Evolutionary conservation across 1,284 basidiomycete genomes (phyloP).

Genomic region (Rhodotorula sp.): DNA sequence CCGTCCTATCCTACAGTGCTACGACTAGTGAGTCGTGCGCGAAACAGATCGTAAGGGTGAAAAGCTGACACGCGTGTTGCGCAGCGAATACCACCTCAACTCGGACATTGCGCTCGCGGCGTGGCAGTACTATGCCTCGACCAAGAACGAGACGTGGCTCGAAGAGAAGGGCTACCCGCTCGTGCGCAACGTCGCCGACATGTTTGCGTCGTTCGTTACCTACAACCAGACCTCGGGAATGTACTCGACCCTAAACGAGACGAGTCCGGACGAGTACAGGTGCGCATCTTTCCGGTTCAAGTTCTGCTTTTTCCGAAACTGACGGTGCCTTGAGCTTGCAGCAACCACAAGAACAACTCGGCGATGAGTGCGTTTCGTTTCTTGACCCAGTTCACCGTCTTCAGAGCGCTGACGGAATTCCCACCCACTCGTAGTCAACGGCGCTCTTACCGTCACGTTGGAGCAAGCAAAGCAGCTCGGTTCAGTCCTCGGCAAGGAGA

Average conservation of each 20-base stretch:
- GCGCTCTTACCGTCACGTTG: constrained; percentile 38
- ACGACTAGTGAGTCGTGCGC: neutral
- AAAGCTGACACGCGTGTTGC: neutral
- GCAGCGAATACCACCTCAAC: constrained; percentile 44
- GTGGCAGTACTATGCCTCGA: constrained; percentile 42
- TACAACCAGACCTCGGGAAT: constrained; percentile 26
- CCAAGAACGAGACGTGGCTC: constrained; percentile 42
- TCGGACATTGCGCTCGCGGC: constrained; percentile 42
- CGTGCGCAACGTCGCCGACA: constrained; percentile 36
- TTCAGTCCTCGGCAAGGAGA: constrained; percentile 22
- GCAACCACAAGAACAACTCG: constrained; percentile 23
- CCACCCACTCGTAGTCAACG: constrained; percentile 36
- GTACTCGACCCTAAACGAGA: constrained; percentile 38
- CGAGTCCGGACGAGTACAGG: constrained; percentile 24
- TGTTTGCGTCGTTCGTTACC: constrained; percentile 43
- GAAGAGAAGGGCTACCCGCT: constrained; percentile 41
- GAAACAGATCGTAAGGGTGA: too few relatives aligned
- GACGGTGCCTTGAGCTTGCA: neutral
- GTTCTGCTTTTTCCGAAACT: too few relatives aligned
- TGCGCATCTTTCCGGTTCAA: neutral
- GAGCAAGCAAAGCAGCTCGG: constrained; percentile 32
- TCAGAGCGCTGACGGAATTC: too few relatives aligned
- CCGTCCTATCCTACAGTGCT: neutral
- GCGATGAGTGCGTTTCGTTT: constrained; percentile 12
- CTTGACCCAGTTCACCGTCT: neutral